Evolutionary conservation across 2,329 filamentous ascomycete species (phyloP), one percentile per base, ranked within the genome.

Genomic region (Colletotrichum destructivum): DNA sequence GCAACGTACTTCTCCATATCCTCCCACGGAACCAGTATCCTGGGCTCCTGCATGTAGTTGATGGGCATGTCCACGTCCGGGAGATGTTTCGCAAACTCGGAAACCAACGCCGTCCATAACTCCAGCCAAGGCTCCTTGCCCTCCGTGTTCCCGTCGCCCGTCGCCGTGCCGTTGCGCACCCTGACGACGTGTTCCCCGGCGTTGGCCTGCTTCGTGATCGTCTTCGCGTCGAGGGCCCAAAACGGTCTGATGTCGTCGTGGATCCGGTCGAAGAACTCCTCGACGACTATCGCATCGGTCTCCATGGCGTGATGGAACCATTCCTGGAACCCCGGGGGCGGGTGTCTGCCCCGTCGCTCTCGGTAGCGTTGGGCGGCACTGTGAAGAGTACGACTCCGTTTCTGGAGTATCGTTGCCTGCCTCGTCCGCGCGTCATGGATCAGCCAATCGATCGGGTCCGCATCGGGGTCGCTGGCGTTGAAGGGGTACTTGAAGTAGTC

Each of bases 31-130:
- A 90, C 88, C 40, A 92, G 80, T n/a, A 93, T 78, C 26, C 90
- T 84, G 38, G 90, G 86, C 77, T 92, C 89, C 77, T 92, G 90
- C 80, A 91, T 85, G 63, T 86, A 84, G 76, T 92, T 92, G 81
- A 92, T 88, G 13, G 90, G 87, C 82, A 92, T 91, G 77, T 92
- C 90, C 78, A 92, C 87, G 73, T 92, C 90, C 5, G 90, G 90
- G 26, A 92, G 78, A 61, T 85, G 81, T 16, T 84, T 77, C 35
- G 87, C 85, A 46, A 90, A 88, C 68, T 87, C 86, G 2, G 77
- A 75, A 26, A 91, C 84, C 15, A 90, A 81, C 4, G 79, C 77
- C 2, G 84, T 83, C 87, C 87, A 88, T 26, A 84, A 79, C 75
- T 85, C 76, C 54, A 87, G 75, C 84, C 85, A 87, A 4, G 82